Conservation (phyloP, 371 early-diverging fungal genomes). For the Rhizopus delemar region DNA sequence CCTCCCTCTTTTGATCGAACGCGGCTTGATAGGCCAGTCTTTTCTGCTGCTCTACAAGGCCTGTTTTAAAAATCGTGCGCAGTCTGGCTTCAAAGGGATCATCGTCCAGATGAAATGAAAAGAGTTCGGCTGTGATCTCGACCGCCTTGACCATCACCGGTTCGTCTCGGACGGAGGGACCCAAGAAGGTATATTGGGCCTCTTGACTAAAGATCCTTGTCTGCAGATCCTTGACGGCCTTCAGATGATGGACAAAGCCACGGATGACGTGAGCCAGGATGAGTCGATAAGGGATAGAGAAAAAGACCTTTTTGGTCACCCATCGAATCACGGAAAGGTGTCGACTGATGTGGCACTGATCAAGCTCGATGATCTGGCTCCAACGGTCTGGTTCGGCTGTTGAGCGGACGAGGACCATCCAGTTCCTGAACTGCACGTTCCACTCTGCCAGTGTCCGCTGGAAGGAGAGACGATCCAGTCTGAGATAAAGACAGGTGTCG, state of each 20-base stretch:
- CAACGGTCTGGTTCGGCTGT: neutral
- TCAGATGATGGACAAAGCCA: constrained; percentile 14
- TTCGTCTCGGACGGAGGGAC: constrained; percentile 9
- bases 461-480: constrained; percentile 5
- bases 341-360: neutral
- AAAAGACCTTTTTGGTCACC: constrained; percentile 9
- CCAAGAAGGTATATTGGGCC: constrained; percentile 15
- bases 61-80: constrained; percentile 34
- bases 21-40: constrained; percentile 48
- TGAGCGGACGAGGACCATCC: no score
- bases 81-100: constrained; percentile 51
- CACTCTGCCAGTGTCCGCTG: no score
- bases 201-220: constrained; percentile 9
- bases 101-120: constrained; percentile 40
- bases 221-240: constrained; percentile 30
- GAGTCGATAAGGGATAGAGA: constrained; percentile 25
- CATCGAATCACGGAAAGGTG: no score
- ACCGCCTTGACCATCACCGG: constrained; percentile 13
- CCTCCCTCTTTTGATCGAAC: constrained; percentile 44
- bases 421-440: no score
- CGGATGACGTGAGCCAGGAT: constrained; percentile 24
- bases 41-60: constrained; percentile 50
- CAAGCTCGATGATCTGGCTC: constrained; percentile 15
- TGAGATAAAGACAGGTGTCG: constrained; percentile 6
- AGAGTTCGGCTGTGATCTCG: constrained; percentile 4